Conservation (phyloP, 1,139 yeast genomes). For the Casaregolazyma lundiana region DNA sequence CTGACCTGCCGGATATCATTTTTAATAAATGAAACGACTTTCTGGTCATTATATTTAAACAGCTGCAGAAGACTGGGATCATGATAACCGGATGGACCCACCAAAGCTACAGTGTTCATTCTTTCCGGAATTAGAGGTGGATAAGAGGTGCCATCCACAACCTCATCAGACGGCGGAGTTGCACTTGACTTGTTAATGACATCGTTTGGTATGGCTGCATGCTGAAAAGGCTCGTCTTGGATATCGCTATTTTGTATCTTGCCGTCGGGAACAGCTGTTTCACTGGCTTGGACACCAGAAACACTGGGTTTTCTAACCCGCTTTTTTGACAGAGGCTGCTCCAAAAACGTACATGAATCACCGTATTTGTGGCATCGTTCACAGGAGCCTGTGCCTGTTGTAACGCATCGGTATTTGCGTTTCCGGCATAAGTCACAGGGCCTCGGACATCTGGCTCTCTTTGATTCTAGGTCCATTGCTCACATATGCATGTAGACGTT, state of each 20-base stretch:
- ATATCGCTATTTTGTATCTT: background rate
- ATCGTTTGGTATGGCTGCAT: background rate
- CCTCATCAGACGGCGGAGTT: constrained; percentile 10
- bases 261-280: background rate
- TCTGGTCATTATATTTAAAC: constrained; percentile 25
- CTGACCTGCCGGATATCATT: constrained; percentile 30
- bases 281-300: background rate
- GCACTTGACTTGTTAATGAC: too few relatives aligned
- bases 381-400: constrained; percentile 23
- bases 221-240: background rate
- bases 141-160: constrained; percentile 14
- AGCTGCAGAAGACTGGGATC: constrained; percentile 34
- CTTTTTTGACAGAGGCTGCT: constrained; percentile 22
- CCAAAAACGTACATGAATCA: constrained; percentile 24
- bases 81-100: constrained; percentile 35
- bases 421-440: constrained; percentile 30
- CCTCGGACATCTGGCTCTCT: constrained; percentile 13
- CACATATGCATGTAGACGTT: too few relatives aligned
- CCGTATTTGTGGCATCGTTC: constrained; percentile 23
- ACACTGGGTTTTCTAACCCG: constrained; percentile 4
- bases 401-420: constrained; percentile 29
- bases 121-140: constrained; percentile 27
- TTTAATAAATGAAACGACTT: constrained; percentile 29
- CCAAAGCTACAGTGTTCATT: constrained; percentile 25
- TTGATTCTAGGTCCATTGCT: background rate